phyloP scores from a whole-genome alignment of 2,329 filamentous ascomycete species.

The Apiospora rasikravindrae region DNA sequence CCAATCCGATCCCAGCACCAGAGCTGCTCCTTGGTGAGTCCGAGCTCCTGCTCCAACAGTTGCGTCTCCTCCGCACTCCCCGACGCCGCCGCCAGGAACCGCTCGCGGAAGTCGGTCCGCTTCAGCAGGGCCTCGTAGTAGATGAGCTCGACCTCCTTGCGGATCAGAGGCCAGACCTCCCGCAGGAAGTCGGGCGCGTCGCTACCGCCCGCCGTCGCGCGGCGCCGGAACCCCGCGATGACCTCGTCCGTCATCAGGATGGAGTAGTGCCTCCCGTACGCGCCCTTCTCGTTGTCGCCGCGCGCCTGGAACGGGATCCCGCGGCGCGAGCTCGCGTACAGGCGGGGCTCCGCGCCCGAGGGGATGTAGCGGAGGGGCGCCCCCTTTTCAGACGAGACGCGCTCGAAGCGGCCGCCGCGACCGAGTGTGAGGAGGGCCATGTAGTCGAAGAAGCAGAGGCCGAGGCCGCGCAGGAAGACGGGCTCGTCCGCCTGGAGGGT shows the following conservation, averaged over 20 bases:
- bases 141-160: constrained; percentile 26
- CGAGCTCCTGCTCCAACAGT: neutral
- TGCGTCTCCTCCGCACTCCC: constrained; percentile 19
- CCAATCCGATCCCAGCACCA: neutral
- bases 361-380: constrained; percentile 21
- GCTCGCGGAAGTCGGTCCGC: constrained; percentile 14
- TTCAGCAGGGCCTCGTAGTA: constrained; percentile 26
- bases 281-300: constrained; percentile 27
- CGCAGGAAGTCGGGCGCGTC: constrained; percentile 24
- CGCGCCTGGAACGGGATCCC: constrained; percentile 29
- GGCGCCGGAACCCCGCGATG: constrained; percentile 22
- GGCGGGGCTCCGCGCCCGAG: constrained; percentile 27
- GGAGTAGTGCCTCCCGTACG: constrained; percentile 23
- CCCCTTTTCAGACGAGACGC: neutral
- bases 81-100: constrained; percentile 22
- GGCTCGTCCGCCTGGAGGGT: constrained; percentile 20
- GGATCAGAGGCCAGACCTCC: constrained; percentile 27
- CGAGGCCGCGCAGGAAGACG: constrained; percentile 28
- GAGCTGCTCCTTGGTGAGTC: neutral
- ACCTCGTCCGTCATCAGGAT: constrained; percentile 24
- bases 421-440: constrained; percentile 27
- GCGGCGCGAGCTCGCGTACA: constrained; percentile 27
- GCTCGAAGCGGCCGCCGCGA: constrained; percentile 27
- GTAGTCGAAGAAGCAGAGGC: constrained; percentile 30
- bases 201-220: constrained; percentile 18